Percentiles rank a stretch among this genome's conserved stretches.
phyloP scores from a whole-genome alignment of 2,329 filamentous ascomycete species.

The Gaeumannomyces tritici region DNA sequence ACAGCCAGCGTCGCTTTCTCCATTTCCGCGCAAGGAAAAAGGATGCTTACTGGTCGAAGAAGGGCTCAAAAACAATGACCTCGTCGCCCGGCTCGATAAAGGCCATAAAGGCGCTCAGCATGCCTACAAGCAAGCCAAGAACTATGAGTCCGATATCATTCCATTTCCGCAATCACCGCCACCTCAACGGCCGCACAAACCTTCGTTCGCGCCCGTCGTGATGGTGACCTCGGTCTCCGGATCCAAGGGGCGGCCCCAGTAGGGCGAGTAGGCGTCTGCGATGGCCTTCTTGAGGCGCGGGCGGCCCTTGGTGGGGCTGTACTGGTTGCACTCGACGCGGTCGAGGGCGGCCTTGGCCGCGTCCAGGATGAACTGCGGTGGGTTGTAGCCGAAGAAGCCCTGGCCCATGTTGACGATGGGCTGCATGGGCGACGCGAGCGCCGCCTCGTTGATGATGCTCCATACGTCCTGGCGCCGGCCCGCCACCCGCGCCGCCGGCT shows the following conservation, averaged over 20 bases:
- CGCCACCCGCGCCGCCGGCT: slow-evolving; percentile 27
- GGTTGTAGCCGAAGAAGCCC: slow-evolving; percentile 87
- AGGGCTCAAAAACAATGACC: slow-evolving; percentile 96
- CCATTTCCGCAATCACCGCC: not conserved
- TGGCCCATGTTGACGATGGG: slow-evolving; percentile 46
- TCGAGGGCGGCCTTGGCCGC: slow-evolving; percentile 87
- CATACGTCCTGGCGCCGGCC: slow-evolving; percentile 30
- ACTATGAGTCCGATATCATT: not conserved
- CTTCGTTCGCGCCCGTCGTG: slow-evolving; percentile 85
- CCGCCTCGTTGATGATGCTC: slow-evolving; percentile 43
- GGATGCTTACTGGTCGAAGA: slow-evolving; percentile 73
- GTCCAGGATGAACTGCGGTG: slow-evolving; percentile 79
- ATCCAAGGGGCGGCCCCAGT: slow-evolving; percentile 73
- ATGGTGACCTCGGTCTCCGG: slow-evolving; percentile 91
- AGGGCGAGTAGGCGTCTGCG: slow-evolving; percentile 82
- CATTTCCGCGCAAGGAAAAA: not conserved
- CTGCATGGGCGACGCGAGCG: slow-evolving; percentile 36
- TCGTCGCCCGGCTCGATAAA: slow-evolving; percentile 93
- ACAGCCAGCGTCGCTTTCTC: not conserved
- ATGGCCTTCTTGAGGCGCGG: slow-evolving; percentile 89
- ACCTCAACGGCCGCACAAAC: slow-evolving; percentile 15
- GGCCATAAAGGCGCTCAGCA: slow-evolving; percentile 96
- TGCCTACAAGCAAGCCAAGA: slow-evolving; percentile 37
- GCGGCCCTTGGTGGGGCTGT: slow-evolving; percentile 89
- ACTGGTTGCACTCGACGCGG: slow-evolving; percentile 95